A percentile compares a stretch with the other conserved stretches of the same genome.
phyloP scores from a whole-genome alignment of 1,284 basidiomycete genomes.

The Fistulinella cinereoalba region DNA sequence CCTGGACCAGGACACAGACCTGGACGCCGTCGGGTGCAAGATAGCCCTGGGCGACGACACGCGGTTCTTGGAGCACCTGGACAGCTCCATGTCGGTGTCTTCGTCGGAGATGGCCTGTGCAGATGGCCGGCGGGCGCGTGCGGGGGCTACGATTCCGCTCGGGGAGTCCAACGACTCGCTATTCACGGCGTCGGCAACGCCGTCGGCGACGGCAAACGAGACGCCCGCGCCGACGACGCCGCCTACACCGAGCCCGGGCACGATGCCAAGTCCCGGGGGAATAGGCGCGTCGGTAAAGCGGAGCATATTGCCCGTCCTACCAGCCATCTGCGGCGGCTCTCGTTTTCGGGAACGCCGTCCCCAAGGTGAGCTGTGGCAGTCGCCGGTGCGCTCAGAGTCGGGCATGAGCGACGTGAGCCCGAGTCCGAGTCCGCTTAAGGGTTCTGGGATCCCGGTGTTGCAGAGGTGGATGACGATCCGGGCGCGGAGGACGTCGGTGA shows the following conservation, averaged over 20 bases:
- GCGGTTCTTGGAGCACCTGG: constrained; percentile 26
- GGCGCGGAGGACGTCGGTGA: constrained; percentile 21
- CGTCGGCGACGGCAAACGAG: constrained; percentile 23
- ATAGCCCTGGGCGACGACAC: constrained; percentile 1
- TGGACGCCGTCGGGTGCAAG: neutral
- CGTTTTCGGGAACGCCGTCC: constrained; percentile 10
- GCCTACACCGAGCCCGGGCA: constrained; percentile 12
- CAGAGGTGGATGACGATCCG: constrained; percentile 31
- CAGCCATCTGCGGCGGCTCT: constrained; percentile 27
- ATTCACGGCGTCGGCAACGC: constrained; percentile 22
- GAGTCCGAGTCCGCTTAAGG: constrained; percentile 24
- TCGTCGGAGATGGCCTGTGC: constrained; percentile 6
- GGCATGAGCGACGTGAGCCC: constrained; percentile 14
- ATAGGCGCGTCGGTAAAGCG: constrained; percentile 14
- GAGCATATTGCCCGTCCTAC: constrained; percentile 31
- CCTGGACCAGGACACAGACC: neutral
- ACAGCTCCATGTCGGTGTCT: constrained; percentile 12
- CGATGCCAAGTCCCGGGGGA: neutral
- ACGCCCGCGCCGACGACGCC: constrained; percentile 22
- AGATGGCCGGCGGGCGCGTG: neutral
- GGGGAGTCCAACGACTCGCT: constrained; percentile 31
- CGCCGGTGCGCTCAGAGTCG: constrained; percentile 20
- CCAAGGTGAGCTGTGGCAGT: constrained; percentile 12
- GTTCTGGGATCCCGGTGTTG: constrained; percentile 30
- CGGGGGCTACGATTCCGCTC: constrained; percentile 9